Evolutionary conservation across 225 moss, liverwort and hornwort species (phyloP).

Genomic region (Marchantia polymorpha): DNA sequence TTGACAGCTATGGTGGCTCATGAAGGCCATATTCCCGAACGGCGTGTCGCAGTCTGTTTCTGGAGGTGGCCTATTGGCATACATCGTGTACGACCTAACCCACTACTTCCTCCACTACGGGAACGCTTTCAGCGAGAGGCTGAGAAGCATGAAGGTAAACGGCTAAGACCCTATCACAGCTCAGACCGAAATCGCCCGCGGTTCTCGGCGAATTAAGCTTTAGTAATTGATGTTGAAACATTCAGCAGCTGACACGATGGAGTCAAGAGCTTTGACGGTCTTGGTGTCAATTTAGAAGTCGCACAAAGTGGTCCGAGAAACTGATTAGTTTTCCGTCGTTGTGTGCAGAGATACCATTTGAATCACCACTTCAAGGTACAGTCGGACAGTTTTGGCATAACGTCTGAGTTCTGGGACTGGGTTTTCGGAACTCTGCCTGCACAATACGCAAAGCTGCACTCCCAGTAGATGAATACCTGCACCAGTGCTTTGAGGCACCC

Average conservation of each 20-base stretch:
- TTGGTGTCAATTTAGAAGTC: too few relatives aligned
- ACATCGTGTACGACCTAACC: constrained; percentile 71
- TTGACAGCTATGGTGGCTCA: constrained; percentile 8
- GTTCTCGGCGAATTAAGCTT: not conserved
- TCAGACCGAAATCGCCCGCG: not conserved
- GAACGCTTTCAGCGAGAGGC: constrained; percentile 35
- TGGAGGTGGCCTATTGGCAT: constrained; percentile 63
- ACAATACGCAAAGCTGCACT: not conserved
- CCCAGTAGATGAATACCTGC: not conserved
- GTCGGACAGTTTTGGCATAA: constrained; percentile 59
- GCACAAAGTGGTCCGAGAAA: too few relatives aligned
- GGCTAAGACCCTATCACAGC: not conserved
- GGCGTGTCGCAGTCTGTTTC: constrained; percentile 31
- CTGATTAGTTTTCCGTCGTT: not conserved
- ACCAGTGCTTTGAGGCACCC: not conserved
- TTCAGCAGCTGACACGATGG: too few relatives aligned
- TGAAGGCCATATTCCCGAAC: constrained; percentile 2
- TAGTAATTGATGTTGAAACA: not conserved
- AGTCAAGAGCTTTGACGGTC: too few relatives aligned
- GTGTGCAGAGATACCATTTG: constrained; percentile 67
- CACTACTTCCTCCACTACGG: constrained; percentile 94
- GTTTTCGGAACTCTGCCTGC: constrained; percentile 62
- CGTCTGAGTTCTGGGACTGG: constrained; percentile 68
- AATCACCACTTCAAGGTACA: constrained; percentile 78
- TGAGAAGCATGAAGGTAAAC: constrained; percentile 65